Base-by-base conservation (phyloP, 331 rosid genomes). In the Cydonia oblonga region DNA sequence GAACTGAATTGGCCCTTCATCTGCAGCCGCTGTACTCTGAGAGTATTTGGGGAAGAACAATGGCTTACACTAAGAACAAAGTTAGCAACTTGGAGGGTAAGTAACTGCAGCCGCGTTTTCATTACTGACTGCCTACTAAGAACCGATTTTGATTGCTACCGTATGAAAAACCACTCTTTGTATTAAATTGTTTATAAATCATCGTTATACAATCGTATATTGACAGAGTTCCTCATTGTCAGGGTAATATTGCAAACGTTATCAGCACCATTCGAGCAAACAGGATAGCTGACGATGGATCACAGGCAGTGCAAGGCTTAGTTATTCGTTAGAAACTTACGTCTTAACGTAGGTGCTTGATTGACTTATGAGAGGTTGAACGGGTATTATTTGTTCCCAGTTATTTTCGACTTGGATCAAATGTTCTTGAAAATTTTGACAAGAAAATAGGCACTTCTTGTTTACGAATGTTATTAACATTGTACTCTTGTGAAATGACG, bases 61-160 rank as follows among this genome's bases (percentile, higher is more conserved):
- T 91, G 99, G 97, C 85, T 83, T 78, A 51, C 82, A 26, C 90
- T 95, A 32, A 83, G 90, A 78, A 80, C 90, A 51, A 89, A 84
- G 92, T 83, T 95, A 56, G 86, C 81, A 52, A 28, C 86, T 46
- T 91, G 96, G 97, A 88, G 96, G 96, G 97, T 95, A 95, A 84
- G 28, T 35, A 79, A 32, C 65, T 84, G 72, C 60, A 64, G 26
- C 19, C 44, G 5, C 32, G 7, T 11, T 38, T 66, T 12, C 23
- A n/a, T 56, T 23, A 18, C 6, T 53, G 19, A 9, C 30, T 35
- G 12, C 13, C 64, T 28, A 16, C 38, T 28, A 33, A 29, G 23
- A 0, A 5, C n/a, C 11, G 24, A 61, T 61, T 61, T n/a, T 38
- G 42, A 28, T 28, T 61, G 66, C 3, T 61, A 28, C 3, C 2